phyloP scores from a whole-genome alignment of 2,329 filamentous ascomycete genomes.

The Chalaropsis thielavioides region DNA sequence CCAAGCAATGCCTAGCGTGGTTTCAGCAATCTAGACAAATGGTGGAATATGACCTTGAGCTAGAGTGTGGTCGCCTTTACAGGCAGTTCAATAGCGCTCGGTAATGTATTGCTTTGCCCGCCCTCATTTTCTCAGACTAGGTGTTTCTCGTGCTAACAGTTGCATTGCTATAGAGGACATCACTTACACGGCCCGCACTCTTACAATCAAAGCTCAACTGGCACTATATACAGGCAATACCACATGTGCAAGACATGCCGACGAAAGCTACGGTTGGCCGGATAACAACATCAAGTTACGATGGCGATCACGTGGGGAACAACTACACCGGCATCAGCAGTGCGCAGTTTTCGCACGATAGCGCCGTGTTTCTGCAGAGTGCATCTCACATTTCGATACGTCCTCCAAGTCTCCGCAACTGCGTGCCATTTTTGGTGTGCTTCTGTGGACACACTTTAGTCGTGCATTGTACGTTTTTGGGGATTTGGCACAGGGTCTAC shows the following conservation, averaged over 20 bases:
- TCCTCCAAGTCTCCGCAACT: slow-evolving; percentile 44
- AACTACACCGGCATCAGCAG: slow-evolving; percentile 40
- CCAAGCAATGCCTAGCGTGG: background rate
- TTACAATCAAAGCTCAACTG: slow-evolving; percentile 47
- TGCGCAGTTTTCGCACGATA: slow-evolving; percentile 42
- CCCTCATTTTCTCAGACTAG: background rate
- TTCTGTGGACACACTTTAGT: background rate
- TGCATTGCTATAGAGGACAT: slow-evolving; percentile 29
- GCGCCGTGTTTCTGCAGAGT: slow-evolving; percentile 38
- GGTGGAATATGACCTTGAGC: background rate
- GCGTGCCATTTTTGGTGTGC: slow-evolving; percentile 39
- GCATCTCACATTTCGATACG: too few relatives aligned
- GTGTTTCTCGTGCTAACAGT: background rate
- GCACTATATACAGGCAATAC: slow-evolving; percentile 54
- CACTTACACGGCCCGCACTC: slow-evolving; percentile 31
- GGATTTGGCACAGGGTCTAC: background rate
- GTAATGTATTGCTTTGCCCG: background rate
- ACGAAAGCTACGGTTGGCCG: slow-evolving; percentile 44
- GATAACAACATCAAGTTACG: slow-evolving; percentile 41
- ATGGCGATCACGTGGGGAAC: slow-evolving; percentile 36
- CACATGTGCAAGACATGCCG: slow-evolving; percentile 48
- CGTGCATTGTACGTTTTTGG: background rate
- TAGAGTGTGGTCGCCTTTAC: background rate
- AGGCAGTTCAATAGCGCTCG: background rate
- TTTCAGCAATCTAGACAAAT: slow-evolving; percentile 10